Base-by-base conservation (phyloP, 2,329 filamentous ascomycete genomes). In the Pezicula radicicola region DNA sequence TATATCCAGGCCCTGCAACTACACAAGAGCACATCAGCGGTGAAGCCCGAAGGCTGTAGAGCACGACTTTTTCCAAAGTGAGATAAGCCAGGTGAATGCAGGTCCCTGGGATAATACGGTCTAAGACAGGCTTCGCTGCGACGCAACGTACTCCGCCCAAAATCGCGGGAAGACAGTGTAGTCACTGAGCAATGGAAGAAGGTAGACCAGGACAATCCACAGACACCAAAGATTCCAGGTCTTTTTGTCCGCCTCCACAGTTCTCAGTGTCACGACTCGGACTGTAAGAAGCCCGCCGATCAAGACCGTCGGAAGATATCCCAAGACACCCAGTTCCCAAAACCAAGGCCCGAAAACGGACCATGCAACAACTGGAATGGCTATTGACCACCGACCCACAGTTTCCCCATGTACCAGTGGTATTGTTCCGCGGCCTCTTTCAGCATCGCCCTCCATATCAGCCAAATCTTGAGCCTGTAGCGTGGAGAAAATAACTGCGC, bases 381-480 rank as follows among this genome's bases (percentile, higher is more conserved):
- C 59, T 9, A 64, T 55, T 13, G 49, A 51, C 57, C 59, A 64
- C 35, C 63, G 49, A 42, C 55, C 53, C 5, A 49, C 5, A 10
- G 13, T 49, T 19, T 56, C 52, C 12, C 58, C 58, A 15, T 60
- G 46, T 2, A 53, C 56, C 9, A 65, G 50, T 2, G 63, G 63
- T 18, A 60, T 50, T 1, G 60, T 54, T 6, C 49, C 48, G 8
- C 64, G 46, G 2, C 61, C 62, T 8, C 58, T 15, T 1, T 40
- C 19, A n/a, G 16, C 19, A 50, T 67, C 64, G 4, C 64, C 64
- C 5, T 47, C 46, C 41, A 53, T 50, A 48, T 66, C 64, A 39
- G 60, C 55, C 16, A 67, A 52, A 45, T 67, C 64, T 50, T 60
- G 59, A 8, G 64, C 53, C 36, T 66, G 63, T 46, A 63, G 52